Conservation (phyloP, 2,329 filamentous ascomycete genomes). For the Diaporthe destruens region DNA sequence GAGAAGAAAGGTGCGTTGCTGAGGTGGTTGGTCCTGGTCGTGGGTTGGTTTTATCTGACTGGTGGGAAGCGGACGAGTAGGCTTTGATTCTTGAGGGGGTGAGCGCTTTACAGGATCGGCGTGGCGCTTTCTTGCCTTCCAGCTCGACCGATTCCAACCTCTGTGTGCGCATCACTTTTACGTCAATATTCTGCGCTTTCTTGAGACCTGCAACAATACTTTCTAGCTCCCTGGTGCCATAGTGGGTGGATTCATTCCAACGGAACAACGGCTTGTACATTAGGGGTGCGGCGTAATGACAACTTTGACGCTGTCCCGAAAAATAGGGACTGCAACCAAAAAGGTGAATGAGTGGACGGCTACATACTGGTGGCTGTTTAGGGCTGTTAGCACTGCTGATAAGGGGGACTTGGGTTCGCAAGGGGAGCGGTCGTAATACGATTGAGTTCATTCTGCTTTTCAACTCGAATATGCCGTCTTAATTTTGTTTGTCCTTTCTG, state of each 20-base stretch:
- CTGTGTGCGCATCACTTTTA: not conserved
- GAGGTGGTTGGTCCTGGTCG: conserved; percentile 63
- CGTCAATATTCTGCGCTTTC: not conserved
- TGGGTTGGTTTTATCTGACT: conserved; percentile 38
- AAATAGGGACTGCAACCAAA: not conserved
- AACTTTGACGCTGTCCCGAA: not conserved
- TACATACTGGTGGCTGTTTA: not conserved
- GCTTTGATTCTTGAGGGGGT: conserved; percentile 13
- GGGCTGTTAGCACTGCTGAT: not conserved
- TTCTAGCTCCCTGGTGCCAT: not conserved
- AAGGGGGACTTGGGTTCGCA: not conserved
- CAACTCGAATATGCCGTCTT: too few relatives aligned
- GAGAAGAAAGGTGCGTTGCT: conserved; percentile 63
- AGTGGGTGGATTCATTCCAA: not conserved
- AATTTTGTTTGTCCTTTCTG: too few relatives aligned
- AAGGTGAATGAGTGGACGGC: not conserved
- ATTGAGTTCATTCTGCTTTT: not conserved
- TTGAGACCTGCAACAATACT: not conserved
- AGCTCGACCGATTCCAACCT: not conserved
- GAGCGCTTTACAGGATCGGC: not conserved
- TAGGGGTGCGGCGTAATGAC: not conserved
- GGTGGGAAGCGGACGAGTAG: conserved; percentile 30
- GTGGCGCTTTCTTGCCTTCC: not conserved
- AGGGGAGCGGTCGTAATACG: conserved; percentile 2
- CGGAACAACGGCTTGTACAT: not conserved